A percentile compares a stretch with the other conserved stretches of the same genome.
phyloP scores from a whole-genome alignment of 257 asterid species.

The Anisodus tanguticus region DNA sequence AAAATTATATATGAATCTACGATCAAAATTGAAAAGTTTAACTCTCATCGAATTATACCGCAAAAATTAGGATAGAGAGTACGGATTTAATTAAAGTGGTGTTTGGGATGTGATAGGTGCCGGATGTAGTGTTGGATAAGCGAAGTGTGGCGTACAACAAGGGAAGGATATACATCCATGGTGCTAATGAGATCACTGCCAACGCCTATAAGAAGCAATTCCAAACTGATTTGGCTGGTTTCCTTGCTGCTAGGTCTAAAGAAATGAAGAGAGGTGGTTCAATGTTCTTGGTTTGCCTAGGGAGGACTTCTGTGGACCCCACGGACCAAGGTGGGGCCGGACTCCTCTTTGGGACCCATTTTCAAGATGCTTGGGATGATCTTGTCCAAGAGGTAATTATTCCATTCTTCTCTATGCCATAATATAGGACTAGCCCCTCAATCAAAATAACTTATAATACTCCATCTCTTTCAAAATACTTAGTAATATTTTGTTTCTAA shows the following conservation, averaged over 20 bases:
- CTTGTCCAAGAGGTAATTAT: slow-evolving; percentile 84
- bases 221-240: slow-evolving; percentile 68
- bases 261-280: slow-evolving; percentile 86
- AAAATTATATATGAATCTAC: too few species aligned
- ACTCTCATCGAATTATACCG: too few species aligned
- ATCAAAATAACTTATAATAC: neutral
- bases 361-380: slow-evolving; percentile 98
- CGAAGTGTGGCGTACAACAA: slow-evolving; percentile 78
- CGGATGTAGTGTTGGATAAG: slow-evolving; percentile 73
- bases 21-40: too few species aligned
- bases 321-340: slow-evolving; percentile 97
- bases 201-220: slow-evolving; percentile 79
- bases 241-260: slow-evolving; percentile 64
- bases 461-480: too few species aligned
- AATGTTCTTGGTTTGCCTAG: slow-evolving; percentile 88
- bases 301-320: slow-evolving; percentile 79
- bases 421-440: neutral
- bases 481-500: too few species aligned
- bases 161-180: slow-evolving; percentile 81
- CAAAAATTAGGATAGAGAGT: too few species aligned
- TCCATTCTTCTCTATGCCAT: neutral
- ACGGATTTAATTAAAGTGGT: neutral
- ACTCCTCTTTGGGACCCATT: slow-evolving; percentile 84
- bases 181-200: slow-evolving; percentile 72
- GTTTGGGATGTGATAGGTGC: slow-evolving; percentile 53